A percentile compares a stretch with the other conserved stretches of the same genome.
Evolutionary conservation across 352 stramenopile species (phyloP).

Genomic region (Pythium oligandrum): DNA sequence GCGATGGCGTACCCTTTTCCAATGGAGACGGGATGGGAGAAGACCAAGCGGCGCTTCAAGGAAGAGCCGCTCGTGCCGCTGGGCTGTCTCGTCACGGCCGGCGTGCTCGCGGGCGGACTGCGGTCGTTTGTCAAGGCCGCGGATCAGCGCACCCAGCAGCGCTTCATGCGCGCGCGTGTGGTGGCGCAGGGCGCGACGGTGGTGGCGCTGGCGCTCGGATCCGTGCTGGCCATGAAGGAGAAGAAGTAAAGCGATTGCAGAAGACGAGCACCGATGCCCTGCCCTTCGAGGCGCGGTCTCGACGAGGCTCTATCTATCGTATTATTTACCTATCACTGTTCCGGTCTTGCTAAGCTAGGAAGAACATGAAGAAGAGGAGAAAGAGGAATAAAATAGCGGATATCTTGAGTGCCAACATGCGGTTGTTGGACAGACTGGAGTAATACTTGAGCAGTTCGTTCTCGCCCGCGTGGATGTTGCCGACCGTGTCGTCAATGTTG

Average conservation of each 20-base stretch:
- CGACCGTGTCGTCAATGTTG: slow-evolving; percentile 75
- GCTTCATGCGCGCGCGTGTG: slow-evolving; percentile 75
- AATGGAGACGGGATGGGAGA: slow-evolving; percentile 68
- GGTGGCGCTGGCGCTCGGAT: slow-evolving; percentile 57
- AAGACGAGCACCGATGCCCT: not conserved
- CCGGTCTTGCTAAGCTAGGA: slow-evolving; percentile 56
- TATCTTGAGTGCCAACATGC: slow-evolving; percentile 81
- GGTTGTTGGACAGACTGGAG: slow-evolving; percentile 83
- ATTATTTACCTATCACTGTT: not conserved
- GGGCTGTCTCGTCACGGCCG: slow-evolving; percentile 55
- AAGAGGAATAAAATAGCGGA: slow-evolving; percentile 86
- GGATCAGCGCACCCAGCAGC: slow-evolving; percentile 71
- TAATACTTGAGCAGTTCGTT: slow-evolving; percentile 86
- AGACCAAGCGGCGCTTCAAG: slow-evolving; percentile 68
- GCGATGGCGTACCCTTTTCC: slow-evolving; percentile 11
- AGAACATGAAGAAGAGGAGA: slow-evolving; percentile 88
- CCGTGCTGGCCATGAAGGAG: slow-evolving; percentile 54
- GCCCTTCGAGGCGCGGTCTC: too few relatives aligned
- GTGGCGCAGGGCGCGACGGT: slow-evolving; percentile 70
- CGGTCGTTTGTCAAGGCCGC: slow-evolving; percentile 59
- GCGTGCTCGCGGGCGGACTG: slow-evolving; percentile 56
- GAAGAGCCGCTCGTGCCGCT: slow-evolving; percentile 79
- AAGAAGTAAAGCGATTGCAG: slow-evolving; percentile 22
- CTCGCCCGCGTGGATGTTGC: slow-evolving; percentile 70
- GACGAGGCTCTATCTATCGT: not conserved